These are phyloP conservation scores for Mycena galericulata DNA, from an alignment of 768 basidiomycete species.

Conservation along the genomic window DNA sequence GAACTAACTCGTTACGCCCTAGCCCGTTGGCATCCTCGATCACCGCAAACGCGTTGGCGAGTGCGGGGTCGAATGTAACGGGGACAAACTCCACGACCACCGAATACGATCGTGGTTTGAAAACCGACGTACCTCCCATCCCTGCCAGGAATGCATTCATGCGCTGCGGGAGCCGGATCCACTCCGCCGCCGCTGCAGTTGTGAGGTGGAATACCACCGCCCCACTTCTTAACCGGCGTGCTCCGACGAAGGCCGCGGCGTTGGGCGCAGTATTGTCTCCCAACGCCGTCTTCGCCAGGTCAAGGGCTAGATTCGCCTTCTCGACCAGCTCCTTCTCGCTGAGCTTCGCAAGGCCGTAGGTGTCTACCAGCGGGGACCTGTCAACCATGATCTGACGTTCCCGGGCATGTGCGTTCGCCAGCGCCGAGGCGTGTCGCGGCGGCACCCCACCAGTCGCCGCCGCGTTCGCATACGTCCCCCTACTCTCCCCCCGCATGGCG, in stretches of 20 bases:
- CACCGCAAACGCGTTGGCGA: neutral
- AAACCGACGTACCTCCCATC: slow-evolving; percentile 27
- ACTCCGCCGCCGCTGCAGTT: slow-evolving; percentile 22
- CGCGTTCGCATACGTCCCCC: neutral
- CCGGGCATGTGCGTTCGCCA: neutral
- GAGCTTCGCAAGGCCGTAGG: neutral
- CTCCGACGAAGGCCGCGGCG: slow-evolving; percentile 23
- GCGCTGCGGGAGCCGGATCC: slow-evolving; percentile 25
- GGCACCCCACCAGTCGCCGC: neutral
- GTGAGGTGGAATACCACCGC: slow-evolving; percentile 33
- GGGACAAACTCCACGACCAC: slow-evolving; percentile 41
- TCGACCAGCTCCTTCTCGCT: slow-evolving; percentile 24
- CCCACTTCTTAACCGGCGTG: slow-evolving; percentile 32
- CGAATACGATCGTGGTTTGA: slow-evolving; percentile 8
- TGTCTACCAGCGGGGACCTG: neutral
- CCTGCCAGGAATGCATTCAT: slow-evolving; percentile 25
- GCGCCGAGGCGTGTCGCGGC: neutral
- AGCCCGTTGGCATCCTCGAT: slow-evolving; percentile 37
- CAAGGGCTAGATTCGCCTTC: slow-evolving; percentile 28
- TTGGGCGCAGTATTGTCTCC: neutral
- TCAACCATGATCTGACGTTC: neutral
- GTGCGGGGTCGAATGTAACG: slow-evolving; percentile 27
- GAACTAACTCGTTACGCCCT: neutral
- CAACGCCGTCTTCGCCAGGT: neutral
- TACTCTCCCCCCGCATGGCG: too few relatives aligned